A percentile compares a stretch with the other conserved stretches of the same genome.
Evolutionary conservation across 1,284 basidiomycete genomes (phyloP).

Genomic region (Ganoderma leucocontextum): DNA sequence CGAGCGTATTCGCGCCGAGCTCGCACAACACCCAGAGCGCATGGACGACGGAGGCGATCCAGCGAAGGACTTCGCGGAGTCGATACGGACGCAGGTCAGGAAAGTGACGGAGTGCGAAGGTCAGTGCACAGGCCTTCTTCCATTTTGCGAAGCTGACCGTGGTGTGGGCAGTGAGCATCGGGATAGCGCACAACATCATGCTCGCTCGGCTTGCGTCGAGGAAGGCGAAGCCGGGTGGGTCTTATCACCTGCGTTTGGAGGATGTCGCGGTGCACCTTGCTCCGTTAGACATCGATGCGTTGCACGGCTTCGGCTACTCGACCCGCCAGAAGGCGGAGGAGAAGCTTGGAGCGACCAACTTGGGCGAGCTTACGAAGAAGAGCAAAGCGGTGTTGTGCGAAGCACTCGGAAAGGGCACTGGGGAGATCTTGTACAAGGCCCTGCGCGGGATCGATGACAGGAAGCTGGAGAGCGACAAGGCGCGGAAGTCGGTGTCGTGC

Average conservation of each 20-base stretch:
- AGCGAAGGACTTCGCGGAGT: constrained; percentile 82
- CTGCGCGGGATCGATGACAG: constrained; percentile 86
- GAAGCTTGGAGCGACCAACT: constrained; percentile 76
- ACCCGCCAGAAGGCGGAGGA: constrained; percentile 77
- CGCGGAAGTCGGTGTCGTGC: constrained; percentile 87
- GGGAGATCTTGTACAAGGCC: constrained; percentile 86
- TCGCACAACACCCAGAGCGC: constrained; percentile 26
- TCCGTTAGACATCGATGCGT: constrained; percentile 83
- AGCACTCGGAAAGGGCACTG: constrained; percentile 83
- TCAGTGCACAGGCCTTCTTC: constrained; percentile 40
- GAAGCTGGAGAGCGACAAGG: constrained; percentile 83
- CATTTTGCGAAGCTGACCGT: not conserved
- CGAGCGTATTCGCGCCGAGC: constrained; percentile 48
- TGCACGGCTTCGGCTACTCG: constrained; percentile 89
- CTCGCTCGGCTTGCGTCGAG: constrained; percentile 93
- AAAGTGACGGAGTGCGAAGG: constrained; percentile 87
- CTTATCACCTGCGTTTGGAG: constrained; percentile 73
- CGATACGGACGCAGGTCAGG: constrained; percentile 80
- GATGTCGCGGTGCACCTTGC: constrained; percentile 70
- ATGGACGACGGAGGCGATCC: constrained; percentile 49
- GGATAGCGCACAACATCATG: constrained; percentile 91
- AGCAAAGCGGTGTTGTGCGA: constrained; percentile 73
- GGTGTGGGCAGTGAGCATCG: constrained; percentile 77
- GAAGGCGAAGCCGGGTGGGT: constrained; percentile 89
- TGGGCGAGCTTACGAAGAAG: constrained; percentile 73